phyloP scores from a whole-genome alignment of 1,284 basidiomycete species.

The Fomitopsis pinicola region DNA sequence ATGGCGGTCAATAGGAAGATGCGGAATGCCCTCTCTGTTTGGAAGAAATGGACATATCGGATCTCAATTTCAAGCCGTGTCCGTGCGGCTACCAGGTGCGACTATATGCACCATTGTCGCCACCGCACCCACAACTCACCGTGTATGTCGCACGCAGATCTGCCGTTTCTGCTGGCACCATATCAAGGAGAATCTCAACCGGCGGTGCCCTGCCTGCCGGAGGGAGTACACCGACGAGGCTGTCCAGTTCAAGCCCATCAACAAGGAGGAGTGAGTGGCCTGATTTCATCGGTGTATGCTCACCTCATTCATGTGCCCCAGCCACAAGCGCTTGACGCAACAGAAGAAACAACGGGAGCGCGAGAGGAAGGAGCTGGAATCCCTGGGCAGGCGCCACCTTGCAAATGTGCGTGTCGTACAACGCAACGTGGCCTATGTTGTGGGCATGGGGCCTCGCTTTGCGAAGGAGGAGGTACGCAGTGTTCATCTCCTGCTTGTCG shows the following conservation, averaged over 20 bases:
- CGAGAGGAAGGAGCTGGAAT: slow-evolving; percentile 93
- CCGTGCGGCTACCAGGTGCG: slow-evolving; percentile 96
- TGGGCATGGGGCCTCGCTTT: slow-evolving; percentile 86
- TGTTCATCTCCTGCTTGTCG: slow-evolving; percentile 1
- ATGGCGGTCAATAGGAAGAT: slow-evolving; percentile 69
- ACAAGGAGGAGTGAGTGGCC: slow-evolving; percentile 85
- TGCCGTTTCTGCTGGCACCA: slow-evolving; percentile 99
- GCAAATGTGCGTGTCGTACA: slow-evolving; percentile 96
- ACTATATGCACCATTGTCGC: background rate
- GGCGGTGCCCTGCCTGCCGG: slow-evolving; percentile 95
- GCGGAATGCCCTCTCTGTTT: slow-evolving; percentile 98
- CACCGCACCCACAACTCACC: background rate
- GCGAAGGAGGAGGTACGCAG: slow-evolving; percentile 89
- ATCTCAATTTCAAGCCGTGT: slow-evolving; percentile 99
- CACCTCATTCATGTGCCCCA: slow-evolving; percentile 28
- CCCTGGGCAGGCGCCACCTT: slow-evolving; percentile 82
- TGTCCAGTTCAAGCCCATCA: slow-evolving; percentile 95
- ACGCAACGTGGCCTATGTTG: slow-evolving; percentile 94
- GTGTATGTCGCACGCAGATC: slow-evolving; percentile 53
- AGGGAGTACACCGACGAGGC: slow-evolving; percentile 90
- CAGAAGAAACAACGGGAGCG: slow-evolving; percentile 94
- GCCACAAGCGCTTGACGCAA: slow-evolving; percentile 92
- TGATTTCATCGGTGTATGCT: background rate
- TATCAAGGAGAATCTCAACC: slow-evolving; percentile 94
- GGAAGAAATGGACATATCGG: slow-evolving; percentile 98